Evolutionary conservation across 1,284 basidiomycete genomes (phyloP), one percentile per base, ranked within the genome.

Genomic region (Wolfiporia cocos): DNA sequence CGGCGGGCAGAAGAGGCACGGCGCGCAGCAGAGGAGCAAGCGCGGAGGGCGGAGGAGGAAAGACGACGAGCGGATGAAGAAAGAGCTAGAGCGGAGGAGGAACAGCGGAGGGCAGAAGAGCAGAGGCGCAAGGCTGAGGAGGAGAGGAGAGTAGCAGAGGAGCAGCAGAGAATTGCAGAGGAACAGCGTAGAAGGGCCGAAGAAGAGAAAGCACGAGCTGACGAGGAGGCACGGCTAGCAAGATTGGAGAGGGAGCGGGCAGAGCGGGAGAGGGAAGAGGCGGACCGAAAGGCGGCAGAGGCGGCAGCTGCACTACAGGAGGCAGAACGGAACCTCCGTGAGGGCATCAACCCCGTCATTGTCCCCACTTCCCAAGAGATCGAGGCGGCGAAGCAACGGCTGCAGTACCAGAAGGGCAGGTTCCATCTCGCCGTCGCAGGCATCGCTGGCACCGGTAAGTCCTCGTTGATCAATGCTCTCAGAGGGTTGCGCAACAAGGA

Each of bases 281-380:
- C 38, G 17, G 21, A 31, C 6, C 10, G 22, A 21, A 29, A 9
- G 14, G 38, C 38, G 12, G 14, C 18, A 14, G 19, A n/a, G n/a
- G 17, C 17, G 9, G 18, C 18, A 14, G 19, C 17, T 21, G 34
- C 34, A 21, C 11, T 20, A n/a, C 18, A 35, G 34, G 4, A 14
- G 9, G 34, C 17, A 17, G 11, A 19, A 22, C 10, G n/a, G n/a
- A 23, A 22, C 15, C 15, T 32, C 14, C 19, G 21, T 9, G 20
- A 40, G 17, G 38, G 38, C 3, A 32, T 32, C 38, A 26, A 31
- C 5, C 38, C 38, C 5, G 21, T 40, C 11, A 23, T 40, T 15
- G 11, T 5, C 15, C 38, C 38, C 1, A 40, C 38, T 12, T 5
- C 14, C 12, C 18, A 22, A 14, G 30, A 40, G 10, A 6, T 33